A percentile compares a stretch with the other conserved stretches of the same genome.
phyloP scores from a whole-genome alignment of 208 protist genomes.

The Crithidia thermophila region DNA sequence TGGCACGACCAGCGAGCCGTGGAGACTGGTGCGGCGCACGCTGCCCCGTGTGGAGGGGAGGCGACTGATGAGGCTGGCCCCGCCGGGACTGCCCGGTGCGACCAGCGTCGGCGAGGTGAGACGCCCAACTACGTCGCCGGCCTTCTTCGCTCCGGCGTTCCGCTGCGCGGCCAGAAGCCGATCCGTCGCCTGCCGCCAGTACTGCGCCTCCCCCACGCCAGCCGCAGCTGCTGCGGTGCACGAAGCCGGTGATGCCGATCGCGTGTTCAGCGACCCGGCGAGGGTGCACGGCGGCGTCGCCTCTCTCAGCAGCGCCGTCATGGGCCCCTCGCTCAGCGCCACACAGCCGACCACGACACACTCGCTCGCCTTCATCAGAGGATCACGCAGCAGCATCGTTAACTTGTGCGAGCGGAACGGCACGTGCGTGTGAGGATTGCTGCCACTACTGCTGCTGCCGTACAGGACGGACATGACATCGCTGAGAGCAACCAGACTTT shows the following conservation, averaged over 20 bases:
- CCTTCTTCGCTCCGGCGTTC: not conserved
- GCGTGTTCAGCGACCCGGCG: not conserved
- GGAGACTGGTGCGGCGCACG: not conserved
- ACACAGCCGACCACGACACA: slow-evolving; percentile 15
- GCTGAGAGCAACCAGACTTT: slow-evolving; percentile 56
- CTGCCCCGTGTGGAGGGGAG: not conserved
- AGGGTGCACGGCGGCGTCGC: not conserved
- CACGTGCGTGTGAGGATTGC: not conserved
- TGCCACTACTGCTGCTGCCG: not conserved
- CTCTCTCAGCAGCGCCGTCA: slow-evolving; percentile 1
- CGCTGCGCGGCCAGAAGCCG: slow-evolving; percentile 4
- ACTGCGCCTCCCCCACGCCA: not conserved
- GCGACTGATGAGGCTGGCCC: not conserved
- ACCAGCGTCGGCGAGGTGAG: not conserved
- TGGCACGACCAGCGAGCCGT: too few species aligned
- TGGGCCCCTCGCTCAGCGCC: slow-evolving; percentile 13
- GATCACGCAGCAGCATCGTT: slow-evolving; percentile 13
- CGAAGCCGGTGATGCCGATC: not conserved
- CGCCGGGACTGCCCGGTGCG: not conserved
- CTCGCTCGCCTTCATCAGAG: not conserved
- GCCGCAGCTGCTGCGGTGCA: not conserved
- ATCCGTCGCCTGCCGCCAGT: slow-evolving; percentile 14
- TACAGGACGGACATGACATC: slow-evolving; percentile 57
- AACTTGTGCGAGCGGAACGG: slow-evolving; percentile 17
- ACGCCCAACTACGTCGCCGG: not conserved